Conservation (phyloP, 192 early-diverging fungal genomes). For the Thamnidium elegans region DNA sequence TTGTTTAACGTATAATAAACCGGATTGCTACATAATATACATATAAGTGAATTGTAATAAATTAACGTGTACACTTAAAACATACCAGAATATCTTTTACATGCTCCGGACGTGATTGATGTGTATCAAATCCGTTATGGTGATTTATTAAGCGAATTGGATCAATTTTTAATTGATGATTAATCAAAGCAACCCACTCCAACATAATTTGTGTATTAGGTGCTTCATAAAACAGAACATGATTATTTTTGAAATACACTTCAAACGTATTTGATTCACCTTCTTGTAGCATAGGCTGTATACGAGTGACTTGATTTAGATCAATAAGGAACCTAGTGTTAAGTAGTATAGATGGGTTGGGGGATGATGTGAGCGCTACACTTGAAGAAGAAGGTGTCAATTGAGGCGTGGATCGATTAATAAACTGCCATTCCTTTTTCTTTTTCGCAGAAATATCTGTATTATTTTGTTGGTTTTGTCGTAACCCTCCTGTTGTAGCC, state of each 20-base stretch:
- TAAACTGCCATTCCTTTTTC: too few species aligned
- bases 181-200: neutral
- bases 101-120: neutral
- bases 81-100: neutral
- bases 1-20: conserved; percentile 7
- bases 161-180: neutral
- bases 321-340: too few species aligned
- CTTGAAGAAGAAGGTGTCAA: too few species aligned
- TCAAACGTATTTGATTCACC: neutral
- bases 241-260: neutral
- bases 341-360: too few species aligned
- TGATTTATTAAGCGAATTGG: too few species aligned
- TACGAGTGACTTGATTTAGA: too few species aligned
- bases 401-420: too few species aligned
- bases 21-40: neutral
- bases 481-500: too few species aligned
- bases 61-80: neutral
- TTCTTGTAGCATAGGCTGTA: neutral
- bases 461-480: too few species aligned
- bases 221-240: neutral
- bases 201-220: neutral
- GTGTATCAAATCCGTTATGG: neutral
- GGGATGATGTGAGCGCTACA: too few species aligned
- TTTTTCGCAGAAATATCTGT: too few species aligned
- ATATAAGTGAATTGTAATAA: neutral